Evolutionary conservation across 306 rosid genomes (phyloP), one percentile per base, ranked within the genome.

Genomic region (Gillenia trifoliata): DNA sequence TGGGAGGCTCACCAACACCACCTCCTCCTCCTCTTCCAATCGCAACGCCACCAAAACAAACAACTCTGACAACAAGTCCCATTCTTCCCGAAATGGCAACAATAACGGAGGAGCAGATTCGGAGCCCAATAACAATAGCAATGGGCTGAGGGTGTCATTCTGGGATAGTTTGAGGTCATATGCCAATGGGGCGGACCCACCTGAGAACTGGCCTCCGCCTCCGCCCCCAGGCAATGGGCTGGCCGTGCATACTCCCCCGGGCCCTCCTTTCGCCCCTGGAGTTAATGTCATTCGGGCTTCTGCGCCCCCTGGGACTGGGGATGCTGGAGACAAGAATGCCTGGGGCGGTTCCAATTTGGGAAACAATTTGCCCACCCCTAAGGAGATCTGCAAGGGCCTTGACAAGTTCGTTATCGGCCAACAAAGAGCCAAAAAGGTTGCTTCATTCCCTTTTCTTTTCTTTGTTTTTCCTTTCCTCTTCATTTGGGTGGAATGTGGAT

Each of bases 291-390:
- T 87, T 77, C 91, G 97, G 67, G 90, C 89, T 76, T 10, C 88
- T 3, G 86, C 90, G 38, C 88, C 88, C 0, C 71, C 41, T 36
- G 41, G 41, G 41, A 36, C 84, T 45, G 87, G 73, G 25, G 66
- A 49, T 5, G 61, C 74, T 49, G 89, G 81, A 8, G 93, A 88
- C 81, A 89, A 83, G 78, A 81, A 38, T 2, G n/a, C 83, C 25
- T 89, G 97, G 97, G 98, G 98, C 28, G 97, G 98, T 71, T 91
- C 98, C 63, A 91, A 85, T 80, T 81, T 93, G 81, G 98, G 98
- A 31, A 88, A 87, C 84, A 92, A 91, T 76, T 85, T 93, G 8
- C 98, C 98, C 36, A 87, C 98, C 3, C 98, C 98, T 0, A 93
- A 93, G 89, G 91, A 93, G 79, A 91, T 93, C 41, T 90, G 97